Percentiles rank a stretch among this genome's conserved stretches.
Conservation (phyloP, 2,329 filamentous ascomycete genomes). For the Coniochaeta pulveracea region DNA sequence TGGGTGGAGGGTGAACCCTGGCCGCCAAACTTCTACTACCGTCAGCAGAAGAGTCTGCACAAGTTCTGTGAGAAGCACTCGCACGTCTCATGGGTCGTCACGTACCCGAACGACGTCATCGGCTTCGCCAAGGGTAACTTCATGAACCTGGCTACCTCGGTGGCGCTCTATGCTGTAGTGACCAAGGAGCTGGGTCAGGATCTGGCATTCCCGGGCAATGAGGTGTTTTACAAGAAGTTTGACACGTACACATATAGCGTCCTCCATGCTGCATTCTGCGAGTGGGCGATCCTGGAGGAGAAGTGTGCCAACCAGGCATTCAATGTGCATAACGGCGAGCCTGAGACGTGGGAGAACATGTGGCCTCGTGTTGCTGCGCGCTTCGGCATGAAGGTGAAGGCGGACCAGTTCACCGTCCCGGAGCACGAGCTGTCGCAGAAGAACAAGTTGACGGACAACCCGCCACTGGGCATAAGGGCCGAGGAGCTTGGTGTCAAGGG, state of each 20-base stretch:
- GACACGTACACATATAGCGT: conserved; percentile 20
- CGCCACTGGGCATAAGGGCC: conserved; percentile 18
- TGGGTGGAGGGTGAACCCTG: conserved; percentile 26
- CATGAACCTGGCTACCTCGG: conserved; percentile 26
- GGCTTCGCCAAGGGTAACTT: conserved; percentile 21
- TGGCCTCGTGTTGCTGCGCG: conserved; percentile 26
- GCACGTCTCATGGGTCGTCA: conserved; percentile 16
- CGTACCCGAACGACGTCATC: conserved; percentile 22
- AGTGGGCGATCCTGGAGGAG: conserved; percentile 20
- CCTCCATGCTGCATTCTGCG: conserved; percentile 22
- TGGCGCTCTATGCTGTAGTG: conserved; percentile 27
- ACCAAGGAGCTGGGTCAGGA: conserved; percentile 20
- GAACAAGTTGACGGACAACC: conserved; percentile 13
- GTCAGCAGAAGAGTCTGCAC: conserved; percentile 31
- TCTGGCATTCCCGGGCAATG: conserved; percentile 21
- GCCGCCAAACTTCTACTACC: conserved; percentile 38
- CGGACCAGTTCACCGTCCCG: conserved; percentile 16
- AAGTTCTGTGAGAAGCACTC: conserved; percentile 11
- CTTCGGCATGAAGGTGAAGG: conserved; percentile 21
- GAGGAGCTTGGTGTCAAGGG: conserved; percentile 15
- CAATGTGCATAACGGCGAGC: conserved; percentile 29
- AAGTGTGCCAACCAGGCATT: conserved; percentile 25
- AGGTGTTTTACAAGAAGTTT: conserved; percentile 20
- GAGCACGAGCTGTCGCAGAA: conserved; percentile 6
- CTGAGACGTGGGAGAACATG: conserved; percentile 26